Evolutionary conservation across 2,329 filamentous ascomycete genomes (phyloP).

Genomic region (Rhinocladiella similis): DNA sequence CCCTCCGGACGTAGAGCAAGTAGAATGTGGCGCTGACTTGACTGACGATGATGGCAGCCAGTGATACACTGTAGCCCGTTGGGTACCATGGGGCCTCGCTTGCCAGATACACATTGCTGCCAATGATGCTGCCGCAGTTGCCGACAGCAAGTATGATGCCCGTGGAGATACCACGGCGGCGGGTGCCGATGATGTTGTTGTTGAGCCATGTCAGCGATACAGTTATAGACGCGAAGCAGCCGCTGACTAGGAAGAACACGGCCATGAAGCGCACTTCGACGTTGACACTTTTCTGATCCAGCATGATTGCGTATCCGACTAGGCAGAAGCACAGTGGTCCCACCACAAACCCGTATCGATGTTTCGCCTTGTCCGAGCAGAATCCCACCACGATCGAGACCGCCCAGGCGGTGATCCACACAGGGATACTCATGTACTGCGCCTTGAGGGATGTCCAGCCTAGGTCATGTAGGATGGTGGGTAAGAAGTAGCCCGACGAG

Average conservation of each 20-base stretch:
- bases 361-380: constrained; percentile 29
- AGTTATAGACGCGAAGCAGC: constrained; percentile 35
- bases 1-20: background rate
- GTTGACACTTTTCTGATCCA: constrained; percentile 21
- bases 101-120: constrained; percentile 44
- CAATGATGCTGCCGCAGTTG: constrained; percentile 48
- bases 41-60: background rate
- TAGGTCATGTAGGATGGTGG: constrained; percentile 23
- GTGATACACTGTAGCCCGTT: constrained; percentile 38
- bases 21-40: background rate
- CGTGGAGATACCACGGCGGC: constrained; percentile 32
- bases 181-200: constrained; percentile 32
- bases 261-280: constrained; percentile 31
- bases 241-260: constrained; percentile 28
- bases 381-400: constrained; percentile 30
- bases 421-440: constrained; percentile 36
- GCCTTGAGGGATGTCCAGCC: constrained; percentile 28
- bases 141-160: constrained; percentile 45
- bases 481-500: constrained; percentile 48
- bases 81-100: constrained; percentile 40
- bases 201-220: constrained; percentile 32
- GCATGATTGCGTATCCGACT: constrained; percentile 34
- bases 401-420: constrained; percentile 32
- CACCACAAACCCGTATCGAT: constrained; percentile 36
- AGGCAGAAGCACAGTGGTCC: constrained; percentile 33